Evolutionary conservation across 2,329 filamentous ascomycete species (phyloP), one percentile per base, ranked within the genome.

Genomic region (Pseudogymnoascus destructans): DNA sequence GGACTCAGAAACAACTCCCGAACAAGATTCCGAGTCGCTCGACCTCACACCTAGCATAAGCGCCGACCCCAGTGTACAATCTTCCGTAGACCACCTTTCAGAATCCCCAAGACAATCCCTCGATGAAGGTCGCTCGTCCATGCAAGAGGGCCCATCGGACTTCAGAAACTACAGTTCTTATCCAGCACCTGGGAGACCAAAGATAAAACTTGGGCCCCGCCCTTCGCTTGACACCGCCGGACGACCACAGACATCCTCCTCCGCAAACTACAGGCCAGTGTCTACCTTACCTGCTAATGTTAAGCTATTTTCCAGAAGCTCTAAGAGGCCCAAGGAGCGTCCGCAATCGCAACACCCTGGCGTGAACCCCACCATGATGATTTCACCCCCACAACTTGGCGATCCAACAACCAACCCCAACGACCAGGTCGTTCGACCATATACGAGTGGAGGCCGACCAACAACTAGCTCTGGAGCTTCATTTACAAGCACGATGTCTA

Each of bases 191-290:
- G 73, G 75, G 65, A 89, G 87, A 66, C 86, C 85, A 42, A 96
- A 95, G 70, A 84, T 95, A 59, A 96, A 95, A 72, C 80, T 95
- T 42, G 93, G 85, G 1, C 92, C 93, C 8, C 81, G 92, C 49
- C 90, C 90, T 23, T 92, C 89, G 2, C 69, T 84, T 40, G 85
- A 89, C 61, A 74, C 79, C 38, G 77, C 59, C 77, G 79, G 65
- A 79, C 82, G 60, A 52, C 78, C 79, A 49, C 76, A 85, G 73
- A 72, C 83, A 70, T 72, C 78, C 57, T 72, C 82, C 69, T 75
- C 78, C 59, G 72, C 83, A 60, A 78, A 81, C 65, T 79, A 82
- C 65, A 78, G 87, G 56, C 87, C 89, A 5, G 81, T 92, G 23
- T 87, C 89, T 3, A 83, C 86, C 52, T 78, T 96, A 54, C 91